Evolutionary conservation across 192 early-diverging fungal species (phyloP).

Genomic region (Coemansia sp.): DNA sequence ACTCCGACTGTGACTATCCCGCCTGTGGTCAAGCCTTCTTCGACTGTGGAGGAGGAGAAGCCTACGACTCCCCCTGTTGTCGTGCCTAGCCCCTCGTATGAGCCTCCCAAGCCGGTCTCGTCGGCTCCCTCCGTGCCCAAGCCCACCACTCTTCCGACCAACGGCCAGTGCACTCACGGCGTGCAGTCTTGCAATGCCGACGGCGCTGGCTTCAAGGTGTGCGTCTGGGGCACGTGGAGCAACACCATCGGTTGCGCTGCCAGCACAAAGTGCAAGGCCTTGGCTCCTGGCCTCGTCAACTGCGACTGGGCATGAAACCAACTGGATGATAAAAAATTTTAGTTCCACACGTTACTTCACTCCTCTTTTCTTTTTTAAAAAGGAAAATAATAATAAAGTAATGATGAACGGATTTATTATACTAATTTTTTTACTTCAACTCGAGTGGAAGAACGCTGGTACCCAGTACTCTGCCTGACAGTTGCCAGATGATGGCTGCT

Average conservation of each 20-base stretch:
- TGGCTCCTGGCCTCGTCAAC: slow-evolving; percentile 6
- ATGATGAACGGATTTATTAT: neutral
- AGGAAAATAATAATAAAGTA: neutral
- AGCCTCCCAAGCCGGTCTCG: neutral
- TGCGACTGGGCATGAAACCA: slow-evolving; percentile 27
- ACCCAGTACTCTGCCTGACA: slow-evolving; percentile 39
- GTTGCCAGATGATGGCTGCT: slow-evolving; percentile 2
- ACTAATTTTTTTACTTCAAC: neutral
- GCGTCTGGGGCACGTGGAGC: slow-evolving; percentile 43
- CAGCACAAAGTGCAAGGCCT: slow-evolving; percentile 30
- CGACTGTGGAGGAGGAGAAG: slow-evolving; percentile 7
- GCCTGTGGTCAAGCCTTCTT: slow-evolving; percentile 1
- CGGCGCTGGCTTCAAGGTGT: slow-evolving; percentile 30
- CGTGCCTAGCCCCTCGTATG: neutral
- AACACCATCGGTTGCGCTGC: slow-evolving; percentile 15
- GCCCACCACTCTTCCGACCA: neutral
- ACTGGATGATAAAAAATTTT: neutral
- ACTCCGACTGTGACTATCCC: neutral
- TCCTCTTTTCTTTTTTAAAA: neutral
- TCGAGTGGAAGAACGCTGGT: slow-evolving; percentile 29
- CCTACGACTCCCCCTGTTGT: neutral
- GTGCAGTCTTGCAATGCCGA: slow-evolving; percentile 17
- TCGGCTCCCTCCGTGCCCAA: slow-evolving; percentile 2
- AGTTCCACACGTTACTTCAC: too few relatives aligned
- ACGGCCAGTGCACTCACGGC: slow-evolving; percentile 32